Conservation (phyloP, 176 grass and related monocot species). For the Oryza longistaminata region DNA sequence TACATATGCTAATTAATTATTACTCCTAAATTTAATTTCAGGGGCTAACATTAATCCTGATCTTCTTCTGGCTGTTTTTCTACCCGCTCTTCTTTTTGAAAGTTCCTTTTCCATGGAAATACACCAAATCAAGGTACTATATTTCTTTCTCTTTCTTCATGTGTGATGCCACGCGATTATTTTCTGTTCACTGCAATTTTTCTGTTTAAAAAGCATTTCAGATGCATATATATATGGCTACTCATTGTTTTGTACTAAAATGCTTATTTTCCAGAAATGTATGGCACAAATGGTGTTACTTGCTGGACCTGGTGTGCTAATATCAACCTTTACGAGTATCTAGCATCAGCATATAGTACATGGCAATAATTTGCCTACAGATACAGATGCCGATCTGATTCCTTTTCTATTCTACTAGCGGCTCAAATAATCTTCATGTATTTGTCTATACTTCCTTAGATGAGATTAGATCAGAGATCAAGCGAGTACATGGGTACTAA, state of each 20-base stretch:
- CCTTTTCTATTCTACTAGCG: no score
- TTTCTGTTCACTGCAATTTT: neutral
- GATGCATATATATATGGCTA: neutral
- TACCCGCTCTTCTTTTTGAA: conserved; percentile 92
- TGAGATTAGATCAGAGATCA: no score
- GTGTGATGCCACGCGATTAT: neutral
- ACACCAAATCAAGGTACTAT: conserved; percentile 91
- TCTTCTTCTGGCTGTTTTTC: conserved; percentile 85
- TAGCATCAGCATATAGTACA: no score
- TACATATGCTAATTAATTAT: neutral
- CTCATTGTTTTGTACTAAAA: neutral
- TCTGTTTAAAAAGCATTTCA: neutral
- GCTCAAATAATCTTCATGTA: no score
- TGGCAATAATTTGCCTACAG: no score
- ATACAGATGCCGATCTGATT: no score
- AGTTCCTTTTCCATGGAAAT: conserved; percentile 95
- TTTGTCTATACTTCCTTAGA: no score
- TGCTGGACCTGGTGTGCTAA: conserved; percentile 82
- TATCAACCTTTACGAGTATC: conserved; percentile 87
- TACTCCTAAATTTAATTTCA: conserved; percentile 29
- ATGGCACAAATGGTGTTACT: conserved; percentile 87
- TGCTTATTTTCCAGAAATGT: conserved; percentile 67
- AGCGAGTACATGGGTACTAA: no score
- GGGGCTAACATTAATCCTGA: conserved; percentile 90
- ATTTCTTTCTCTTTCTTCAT: neutral